Evolutionary conservation across 768 basidiomycete species (phyloP), one percentile per base, ranked within the genome.

Genomic region (Boletus fagicola): DNA sequence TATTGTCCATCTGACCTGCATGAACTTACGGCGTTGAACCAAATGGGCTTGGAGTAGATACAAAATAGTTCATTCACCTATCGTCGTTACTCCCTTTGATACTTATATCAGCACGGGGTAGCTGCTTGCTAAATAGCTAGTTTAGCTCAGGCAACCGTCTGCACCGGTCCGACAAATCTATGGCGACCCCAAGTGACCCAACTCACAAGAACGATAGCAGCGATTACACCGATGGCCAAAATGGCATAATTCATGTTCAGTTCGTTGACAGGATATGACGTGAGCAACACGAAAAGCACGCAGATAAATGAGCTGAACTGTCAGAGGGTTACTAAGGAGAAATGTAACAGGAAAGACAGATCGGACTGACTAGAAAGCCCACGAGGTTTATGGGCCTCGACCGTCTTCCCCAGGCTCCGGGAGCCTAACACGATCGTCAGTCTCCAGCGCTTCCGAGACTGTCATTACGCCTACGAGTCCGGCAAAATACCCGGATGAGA

Each of bases 191-290:
- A 83, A 42, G 74, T 58, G 6, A 73, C 18, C 83, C 82, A 83
- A 35, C 77, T 77, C 0, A 75, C 30, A 5, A 68, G 66, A 16
- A 83, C 81, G n/a, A 83, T 61, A 33, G 81, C 31, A 24, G 75
- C 59, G 16, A 83, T 70, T 0, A 71, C 79, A 8, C 80, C 81
- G 22, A 83, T 72, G 5, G 82, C 81, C 4, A 84, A 74, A 49
- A 84, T 71, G 0, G 83, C 74, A 57, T 85, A 83, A 65, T 84
- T 84, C 83, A 84, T 85, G 65, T 82, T 79, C 47, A 76, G 62
- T 44, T 71, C 58, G 39, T 69, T 78, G 20, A 82, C 81, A 0
- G 82, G 83, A 49, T 74, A 75, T 1, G 78, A 74, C n/a, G 82
- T 84, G 7, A 82, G 82, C 22, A 84, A 72, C 53, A 84, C 69